Evolutionary conservation across 2,329 filamentous ascomycete species (phyloP).

Genomic region (Aspergillus quadrilineatus): DNA sequence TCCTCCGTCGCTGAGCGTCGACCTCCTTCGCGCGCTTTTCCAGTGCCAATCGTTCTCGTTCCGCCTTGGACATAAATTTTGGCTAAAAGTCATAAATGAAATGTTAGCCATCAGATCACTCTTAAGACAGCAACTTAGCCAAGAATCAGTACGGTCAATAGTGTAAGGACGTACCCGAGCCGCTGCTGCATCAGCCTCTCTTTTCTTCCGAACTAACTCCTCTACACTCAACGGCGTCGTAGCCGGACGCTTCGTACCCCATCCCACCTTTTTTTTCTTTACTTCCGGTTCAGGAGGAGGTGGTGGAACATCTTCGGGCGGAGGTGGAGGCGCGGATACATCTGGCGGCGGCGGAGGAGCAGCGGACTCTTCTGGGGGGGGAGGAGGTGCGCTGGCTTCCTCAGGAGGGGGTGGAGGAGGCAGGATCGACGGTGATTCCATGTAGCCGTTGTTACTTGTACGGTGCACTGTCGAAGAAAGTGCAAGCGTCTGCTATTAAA

Average conservation of each 20-base stretch:
- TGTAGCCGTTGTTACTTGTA: constrained; percentile 30
- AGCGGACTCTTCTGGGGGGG: constrained; percentile 36
- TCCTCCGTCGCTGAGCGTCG: constrained; percentile 58
- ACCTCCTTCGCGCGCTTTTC: constrained; percentile 75
- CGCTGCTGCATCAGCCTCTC: constrained; percentile 77
- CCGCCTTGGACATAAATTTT: constrained; percentile 79
- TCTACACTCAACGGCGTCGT: constrained; percentile 72
- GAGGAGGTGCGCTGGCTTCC: constrained; percentile 41
- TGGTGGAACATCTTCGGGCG: constrained; percentile 36
- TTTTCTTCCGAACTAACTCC: constrained; percentile 80
- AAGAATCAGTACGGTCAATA: neutral
- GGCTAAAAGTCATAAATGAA: constrained; percentile 51
- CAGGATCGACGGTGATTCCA: constrained; percentile 18
- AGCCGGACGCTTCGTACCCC: constrained; percentile 45
- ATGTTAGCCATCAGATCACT: constrained; percentile 5
- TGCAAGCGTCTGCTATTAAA: neutral
- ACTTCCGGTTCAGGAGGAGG: constrained; percentile 47
- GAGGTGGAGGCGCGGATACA: constrained; percentile 39
- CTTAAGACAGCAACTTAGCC: constrained; percentile 3
- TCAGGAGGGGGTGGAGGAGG: constrained; percentile 34
- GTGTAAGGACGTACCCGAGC: constrained; percentile 60
- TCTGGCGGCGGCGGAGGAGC: constrained; percentile 46
- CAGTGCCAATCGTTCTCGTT: constrained; percentile 75
- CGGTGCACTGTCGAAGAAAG: constrained; percentile 32
- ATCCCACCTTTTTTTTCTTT: constrained; percentile 57